Evolutionary conservation across 2,329 filamentous ascomycete genomes (phyloP), one percentile per base, ranked within the genome.

Genomic region (Orbilia blumenaviensis): DNA sequence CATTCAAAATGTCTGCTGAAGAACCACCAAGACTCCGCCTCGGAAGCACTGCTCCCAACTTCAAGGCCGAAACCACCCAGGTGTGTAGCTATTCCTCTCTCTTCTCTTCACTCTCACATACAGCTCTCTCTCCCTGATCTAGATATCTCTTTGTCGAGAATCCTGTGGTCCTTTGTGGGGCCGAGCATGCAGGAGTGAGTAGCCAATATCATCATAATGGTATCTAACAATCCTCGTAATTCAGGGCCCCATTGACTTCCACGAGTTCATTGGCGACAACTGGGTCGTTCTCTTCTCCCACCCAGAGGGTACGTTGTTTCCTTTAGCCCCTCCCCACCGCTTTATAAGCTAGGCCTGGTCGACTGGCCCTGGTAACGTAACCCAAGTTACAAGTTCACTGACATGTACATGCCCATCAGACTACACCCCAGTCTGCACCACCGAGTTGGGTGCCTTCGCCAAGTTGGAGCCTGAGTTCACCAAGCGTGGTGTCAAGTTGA

Each of bases 251-350:
- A 90, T 91, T 82, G 86, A 90, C 83, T 91, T 91, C 86, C 89
- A 91, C 84, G 85, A 90, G 80, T 91, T 88, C 85, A 90, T 91
- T 79, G 89, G 88, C 80, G 85, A 90, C 84, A 88, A 86, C 80
- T 91, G 89, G 89, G 88, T 89, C 76, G 85, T 91, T 78, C 86
- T 91, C 79, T 91, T 91, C 86, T 91, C 89, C 48, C 89, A 91
- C 84, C 89, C 89, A 46, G 89, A 80, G 75, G 79, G 79, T 80
- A 61, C 38, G 38, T 32, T n/a, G n/a, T n/a, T n/a, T n/a, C n/a
- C n/a, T n/a, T 66, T 52, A n/a, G 3, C 18, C 25, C 54, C 14
- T 10, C 27, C 18, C 2, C 48, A 50, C 23, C 14, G 4, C 9
- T 8, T 32, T n/a, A n/a, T n/a, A n/a, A n/a, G n/a, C n/a, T n/a